Evolutionary conservation across 352 stramenopile species (phyloP).

Genomic region (Pythium apleroticum): DNA sequence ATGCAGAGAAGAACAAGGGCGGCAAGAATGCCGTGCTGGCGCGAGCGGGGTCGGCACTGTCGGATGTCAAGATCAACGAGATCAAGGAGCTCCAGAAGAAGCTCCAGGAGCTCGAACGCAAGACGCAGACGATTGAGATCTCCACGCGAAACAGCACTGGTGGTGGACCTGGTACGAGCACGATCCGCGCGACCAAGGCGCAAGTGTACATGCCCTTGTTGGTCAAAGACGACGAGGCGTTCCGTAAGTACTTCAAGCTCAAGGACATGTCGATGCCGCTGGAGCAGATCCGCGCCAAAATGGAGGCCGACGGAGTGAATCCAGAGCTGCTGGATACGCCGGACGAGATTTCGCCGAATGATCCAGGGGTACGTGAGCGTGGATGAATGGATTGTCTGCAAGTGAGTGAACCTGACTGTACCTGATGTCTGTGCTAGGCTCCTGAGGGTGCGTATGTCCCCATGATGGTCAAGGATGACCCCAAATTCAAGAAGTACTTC

Average conservation of each 20-base stretch:
- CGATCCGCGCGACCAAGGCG: conserved; percentile 22
- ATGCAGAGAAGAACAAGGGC: conserved; percentile 17
- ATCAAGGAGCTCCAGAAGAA: conserved; percentile 79
- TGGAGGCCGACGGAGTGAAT: conserved; percentile 69
- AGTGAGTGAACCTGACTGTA: not conserved
- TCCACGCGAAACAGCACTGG: conserved; percentile 24
- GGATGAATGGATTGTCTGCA: too few relatives aligned
- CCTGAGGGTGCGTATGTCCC: conserved; percentile 64
- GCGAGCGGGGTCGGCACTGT: conserved; percentile 35
- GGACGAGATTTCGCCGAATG: conserved; percentile 72
- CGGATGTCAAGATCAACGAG: conserved; percentile 61
- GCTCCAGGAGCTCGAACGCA: conserved; percentile 70
- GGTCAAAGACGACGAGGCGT: conserved; percentile 68
- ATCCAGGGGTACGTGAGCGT: conserved; percentile 48
- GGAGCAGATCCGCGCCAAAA: conserved; percentile 82
- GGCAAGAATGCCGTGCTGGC: conserved; percentile 25
- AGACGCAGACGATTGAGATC: conserved; percentile 57
- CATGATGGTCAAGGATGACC: conserved; percentile 74
- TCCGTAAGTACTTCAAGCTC: conserved; percentile 85
- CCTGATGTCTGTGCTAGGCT: conserved; percentile 33
- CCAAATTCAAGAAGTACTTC: conserved; percentile 84
- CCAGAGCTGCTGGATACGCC: conserved; percentile 65
- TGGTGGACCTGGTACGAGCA: conserved; percentile 6
- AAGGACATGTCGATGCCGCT: conserved; percentile 76
- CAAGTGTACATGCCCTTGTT: conserved; percentile 62